Evolutionary conservation across 345 rosid species (phyloP), one percentile per base, ranked within the genome.

Genomic region (Boechera retrofracta): DNA sequence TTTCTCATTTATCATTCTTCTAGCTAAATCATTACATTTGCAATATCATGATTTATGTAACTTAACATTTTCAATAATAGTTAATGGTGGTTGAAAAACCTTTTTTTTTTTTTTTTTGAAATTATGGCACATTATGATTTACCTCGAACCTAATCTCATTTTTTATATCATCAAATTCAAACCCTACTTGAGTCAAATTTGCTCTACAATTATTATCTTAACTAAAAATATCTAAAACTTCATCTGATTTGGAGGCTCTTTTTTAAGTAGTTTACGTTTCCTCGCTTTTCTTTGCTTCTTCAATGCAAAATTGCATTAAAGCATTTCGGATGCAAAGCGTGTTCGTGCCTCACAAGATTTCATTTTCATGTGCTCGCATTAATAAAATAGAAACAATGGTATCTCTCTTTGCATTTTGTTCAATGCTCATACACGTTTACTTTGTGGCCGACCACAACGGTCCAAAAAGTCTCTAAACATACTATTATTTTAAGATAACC

Each of bases 361-460:
- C 67, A 56, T 77, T 55, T 57, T 41, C 53, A 64, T 64, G 66
- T 77, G 61, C 38, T 71, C 16, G 4, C 32, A 70, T 64, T 48
- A 71, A 21, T 62, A 32, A 42, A 45, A 16, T 36, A 33, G 10
- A 38, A 54, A 33, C 9, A 63, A 18, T 47, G 42, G 44, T 76
- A 51, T 60, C 10, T 41, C 64, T 77, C 2, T 51, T 61, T 64
- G 58, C 52, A 44, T 52, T 64, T 56, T 78, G 29, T 52, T 65
- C 65, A 32, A 58, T 39, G 49, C 68, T 52, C 65, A 26, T 15
- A 67, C 74, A 79, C 82, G 70, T 73, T 57, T 59, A 60, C 82
- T 51, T 78, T 73, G 78, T 67, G 82, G 78, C 49, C 51, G 74
- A 61, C 74, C 78, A 79, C 71, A 53, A 79, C 41, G 74, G 49